These are phyloP conservation scores for Melastoma malabathricum DNA, from an alignment of 345 rosid species.

Conservation along the genomic window DNA sequence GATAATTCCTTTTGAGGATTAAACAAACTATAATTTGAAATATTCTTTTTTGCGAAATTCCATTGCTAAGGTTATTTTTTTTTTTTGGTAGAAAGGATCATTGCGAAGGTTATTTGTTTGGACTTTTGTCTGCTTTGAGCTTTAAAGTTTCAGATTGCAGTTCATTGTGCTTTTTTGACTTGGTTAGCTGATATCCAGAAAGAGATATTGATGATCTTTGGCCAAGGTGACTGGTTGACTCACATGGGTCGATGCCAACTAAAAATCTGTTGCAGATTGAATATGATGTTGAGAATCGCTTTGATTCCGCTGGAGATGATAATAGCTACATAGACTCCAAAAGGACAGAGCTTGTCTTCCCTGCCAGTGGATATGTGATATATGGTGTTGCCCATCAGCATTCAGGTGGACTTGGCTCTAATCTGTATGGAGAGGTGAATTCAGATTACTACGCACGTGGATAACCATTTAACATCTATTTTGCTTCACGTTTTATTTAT, in stretches of 20 bases:
- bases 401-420: slow-evolving; percentile 51
- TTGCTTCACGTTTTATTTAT: neutral
- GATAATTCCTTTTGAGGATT: too few relatives aligned
- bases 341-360: slow-evolving; percentile 44
- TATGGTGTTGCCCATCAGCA: slow-evolving; percentile 85
- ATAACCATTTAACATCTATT: neutral
- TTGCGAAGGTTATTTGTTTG: too few relatives aligned
- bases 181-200: neutral
- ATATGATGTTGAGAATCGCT: slow-evolving; percentile 48
- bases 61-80: too few relatives aligned
- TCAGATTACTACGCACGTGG: neutral
- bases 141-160: too few relatives aligned
- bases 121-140: too few relatives aligned
- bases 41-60: too few relatives aligned
- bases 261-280: slow-evolving; percentile 32
- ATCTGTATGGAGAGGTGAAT: slow-evolving; percentile 60
- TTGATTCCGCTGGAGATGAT: slow-evolving; percentile 5
- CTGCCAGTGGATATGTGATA: slow-evolving; percentile 54
- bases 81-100: too few relatives aligned
- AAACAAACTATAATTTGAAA: too few relatives aligned
- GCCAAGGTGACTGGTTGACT: too few relatives aligned
- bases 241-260: too few relatives aligned
- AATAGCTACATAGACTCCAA: slow-evolving; percentile 28
- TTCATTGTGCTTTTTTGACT: neutral
- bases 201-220: too few relatives aligned